phyloP scores from a whole-genome alignment of 1,139 yeast species.

The Saccharomyces hybrid region DNA sequence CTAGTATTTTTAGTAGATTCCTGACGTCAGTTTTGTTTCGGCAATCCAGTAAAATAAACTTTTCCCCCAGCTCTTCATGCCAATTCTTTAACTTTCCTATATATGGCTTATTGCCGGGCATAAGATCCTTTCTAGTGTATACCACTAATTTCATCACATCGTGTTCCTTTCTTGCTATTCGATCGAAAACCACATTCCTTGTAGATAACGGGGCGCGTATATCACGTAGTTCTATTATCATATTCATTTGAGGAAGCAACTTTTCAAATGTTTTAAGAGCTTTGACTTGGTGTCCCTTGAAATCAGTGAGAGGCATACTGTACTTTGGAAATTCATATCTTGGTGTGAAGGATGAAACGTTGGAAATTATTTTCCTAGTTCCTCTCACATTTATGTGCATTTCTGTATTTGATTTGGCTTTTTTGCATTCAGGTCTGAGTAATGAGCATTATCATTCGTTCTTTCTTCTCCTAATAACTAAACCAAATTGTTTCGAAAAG shows the following conservation, averaged over 20 bases:
- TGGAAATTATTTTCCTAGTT: background rate
- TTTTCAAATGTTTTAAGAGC: slow-evolving; percentile 66
- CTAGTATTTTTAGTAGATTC: slow-evolving; percentile 44
- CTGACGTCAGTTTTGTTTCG: slow-evolving; percentile 46
- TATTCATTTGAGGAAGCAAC: slow-evolving; percentile 71
- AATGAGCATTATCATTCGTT: background rate
- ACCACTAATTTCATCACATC: slow-evolving; percentile 22
- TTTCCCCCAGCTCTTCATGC: slow-evolving; percentile 45
- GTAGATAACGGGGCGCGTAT: slow-evolving; percentile 84
- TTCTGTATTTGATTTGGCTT: background rate
- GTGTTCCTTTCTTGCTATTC: slow-evolving; percentile 51
- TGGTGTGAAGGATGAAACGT: slow-evolving; percentile 32
- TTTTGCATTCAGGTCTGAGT: background rate
- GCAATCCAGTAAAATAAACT: slow-evolving; percentile 55
- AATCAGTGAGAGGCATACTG: slow-evolving; percentile 64
- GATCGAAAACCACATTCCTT: slow-evolving; percentile 71
- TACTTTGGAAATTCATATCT: slow-evolving; percentile 54
- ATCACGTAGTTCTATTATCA: slow-evolving; percentile 79
- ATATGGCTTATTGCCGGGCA: slow-evolving; percentile 9
- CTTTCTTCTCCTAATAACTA: background rate
- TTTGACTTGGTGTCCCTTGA: slow-evolving; percentile 85
- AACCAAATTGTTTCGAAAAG: background rate
- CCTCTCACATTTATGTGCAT: background rate
- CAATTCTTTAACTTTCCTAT: slow-evolving; percentile 18
- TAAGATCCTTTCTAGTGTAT: slow-evolving; percentile 29